Evolutionary conservation across 805 yeast genomes (phyloP), one percentile per base, ranked within the genome.

Genomic region (Candida montana): DNA sequence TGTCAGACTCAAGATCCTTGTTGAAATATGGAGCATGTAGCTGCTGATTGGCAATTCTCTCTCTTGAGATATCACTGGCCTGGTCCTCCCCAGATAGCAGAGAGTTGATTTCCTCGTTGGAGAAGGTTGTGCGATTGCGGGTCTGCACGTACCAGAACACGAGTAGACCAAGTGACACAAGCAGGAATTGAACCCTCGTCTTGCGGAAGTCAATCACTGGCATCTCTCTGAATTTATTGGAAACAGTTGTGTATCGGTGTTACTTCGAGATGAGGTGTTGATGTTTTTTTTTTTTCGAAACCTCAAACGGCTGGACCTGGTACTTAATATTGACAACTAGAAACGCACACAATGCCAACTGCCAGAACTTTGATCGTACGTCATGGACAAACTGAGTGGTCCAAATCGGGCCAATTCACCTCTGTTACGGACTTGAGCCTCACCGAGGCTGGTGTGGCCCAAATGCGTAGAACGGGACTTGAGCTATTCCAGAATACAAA

Each of bases 361-460:
- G 90, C 90, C 24, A 73, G 90, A 61, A 74, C 83, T 38, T 71
- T 83, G 20, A 76, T 83, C 49, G 74, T 83, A 37, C 87, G 93
- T 59, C 93, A 84, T 52, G 91, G 91, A 23, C 96, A 90, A 67
- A 90, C 98, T 2, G 95, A 82, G 62, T 90, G 98, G 98, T 90
- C 97, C 35, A 81, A 84, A 55, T 74, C 89, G 2, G 98, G 98
- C 20, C 95, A 87, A 60, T 83, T 86, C 65, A 91, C 98, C 4
- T 87, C 96, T 3, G 50, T 69, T 33, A 91, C 98, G 1, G 97
- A 91, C 53, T 58, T 91, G 15, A 79, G 79, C 9, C 72, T 91
- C 56, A 87, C 96, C 1, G 71, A 68, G 3, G 81, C 77, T 52
- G 98, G 97, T 37, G 85, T 77, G 12, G 67, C 68, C 29, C 93